Evolutionary conservation across 2,329 filamentous ascomycete species (phyloP).

Genomic region (Diaporthe sp.): DNA sequence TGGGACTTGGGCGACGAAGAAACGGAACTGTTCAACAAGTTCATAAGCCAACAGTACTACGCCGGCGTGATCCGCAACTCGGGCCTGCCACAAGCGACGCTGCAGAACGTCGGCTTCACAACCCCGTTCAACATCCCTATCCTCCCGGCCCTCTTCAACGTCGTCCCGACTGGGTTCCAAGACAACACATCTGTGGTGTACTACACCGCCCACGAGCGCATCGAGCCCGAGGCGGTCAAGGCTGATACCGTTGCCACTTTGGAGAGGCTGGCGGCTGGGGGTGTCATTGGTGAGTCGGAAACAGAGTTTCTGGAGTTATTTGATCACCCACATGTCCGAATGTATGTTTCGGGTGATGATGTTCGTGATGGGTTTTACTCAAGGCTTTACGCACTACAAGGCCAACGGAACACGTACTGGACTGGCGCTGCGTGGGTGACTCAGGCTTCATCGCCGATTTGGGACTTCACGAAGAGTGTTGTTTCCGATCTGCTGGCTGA

Average conservation of each 20-base stretch:
- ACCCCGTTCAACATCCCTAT: slow-evolving; percentile 11
- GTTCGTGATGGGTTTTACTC: slow-evolving; percentile 48
- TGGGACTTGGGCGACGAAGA: slow-evolving; percentile 6
- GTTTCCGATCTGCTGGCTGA: background rate
- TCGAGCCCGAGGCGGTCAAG: slow-evolving; percentile 15
- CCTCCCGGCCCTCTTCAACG: slow-evolving; percentile 7
- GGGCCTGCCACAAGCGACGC: background rate
- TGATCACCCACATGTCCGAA: slow-evolving; percentile 4
- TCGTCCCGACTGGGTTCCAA: background rate
- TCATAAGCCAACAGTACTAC: slow-evolving; percentile 30
- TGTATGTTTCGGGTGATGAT: background rate
- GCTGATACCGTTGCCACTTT: slow-evolving; percentile 14
- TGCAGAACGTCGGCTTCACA: slow-evolving; percentile 22
- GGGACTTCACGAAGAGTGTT: slow-evolving; percentile 47
- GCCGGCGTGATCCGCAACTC: slow-evolving; percentile 34
- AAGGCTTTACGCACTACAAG: slow-evolving; percentile 46
- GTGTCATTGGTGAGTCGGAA: slow-evolving; percentile 18
- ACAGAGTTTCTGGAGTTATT: slow-evolving; percentile 8
- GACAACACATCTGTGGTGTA: slow-evolving; percentile 10
- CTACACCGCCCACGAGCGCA: slow-evolving; percentile 18
- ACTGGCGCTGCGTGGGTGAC: slow-evolving; percentile 49
- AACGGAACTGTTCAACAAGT: slow-evolving; percentile 17
- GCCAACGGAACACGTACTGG: slow-evolving; percentile 46
- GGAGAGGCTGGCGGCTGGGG: background rate
- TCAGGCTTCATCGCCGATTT: slow-evolving; percentile 50